Base-by-base conservation (phyloP, 2,329 filamentous ascomycete species). In the Ustulina deusta region DNA sequence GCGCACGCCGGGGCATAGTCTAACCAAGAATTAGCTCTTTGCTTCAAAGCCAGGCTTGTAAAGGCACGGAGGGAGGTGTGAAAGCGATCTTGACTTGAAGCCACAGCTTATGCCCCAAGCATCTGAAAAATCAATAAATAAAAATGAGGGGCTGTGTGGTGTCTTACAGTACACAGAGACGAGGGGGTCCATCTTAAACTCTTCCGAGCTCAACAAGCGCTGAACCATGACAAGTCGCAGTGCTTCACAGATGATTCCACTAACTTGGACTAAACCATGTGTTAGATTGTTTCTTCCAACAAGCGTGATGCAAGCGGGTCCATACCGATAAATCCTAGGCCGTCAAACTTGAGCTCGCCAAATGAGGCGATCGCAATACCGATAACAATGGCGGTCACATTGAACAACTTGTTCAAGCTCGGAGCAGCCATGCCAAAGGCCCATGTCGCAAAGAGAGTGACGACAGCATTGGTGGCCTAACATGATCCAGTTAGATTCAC, bases 1-100 rank as follows among this genome's bases (percentile, higher is more conserved):
- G 93, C 91, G 80, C 93, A 97, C 55, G 93, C 90, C 10, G 93
- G 93, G 0, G 93, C 93, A 77, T 93, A 97, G 84, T 97, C 97
- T 86, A 38, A 96, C 38, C 1, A 6, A 4, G 3, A 36, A 34
- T 71, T 64, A 71, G 65, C 36, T 13, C 5, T 66, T 54, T 27
- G 20, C 3, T 15, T 46, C 17, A 42, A 51, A 38, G 6, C 9
- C n/a, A 20, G 40, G 10, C 5, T 38, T 38, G 6, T 1, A 1
- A 54, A 7, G 32, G 32, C 5, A 22, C 13, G 4, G 22, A 55
- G 51, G 20, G 7, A 0, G 20, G 10, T 15, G 20, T 17, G 32
- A 25, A 7, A n/a, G 20, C 20, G 10, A 1, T 1, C 10, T 27
- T 6, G 17, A 17, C 10, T 10, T 52, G 2, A 52, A 25, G 22